Evolutionary conservation across 2,329 filamentous ascomycete species (phyloP).

Genomic region (Cercospora beticola): DNA sequence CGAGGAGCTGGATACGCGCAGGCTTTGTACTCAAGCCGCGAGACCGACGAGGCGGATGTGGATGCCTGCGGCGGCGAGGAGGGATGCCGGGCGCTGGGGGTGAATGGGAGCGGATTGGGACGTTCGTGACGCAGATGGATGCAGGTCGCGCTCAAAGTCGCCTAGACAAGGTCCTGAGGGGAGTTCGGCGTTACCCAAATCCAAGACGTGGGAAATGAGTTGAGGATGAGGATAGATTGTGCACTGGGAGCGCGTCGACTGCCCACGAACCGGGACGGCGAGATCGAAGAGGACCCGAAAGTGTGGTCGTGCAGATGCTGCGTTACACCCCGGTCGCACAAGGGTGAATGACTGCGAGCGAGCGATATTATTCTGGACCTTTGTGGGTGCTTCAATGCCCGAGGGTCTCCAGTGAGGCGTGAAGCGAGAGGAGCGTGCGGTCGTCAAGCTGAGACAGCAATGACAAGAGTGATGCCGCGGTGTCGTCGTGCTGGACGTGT

Average conservation of each 20-base stretch:
- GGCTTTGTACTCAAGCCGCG: constrained; percentile 40
- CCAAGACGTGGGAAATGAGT: constrained; percentile 41
- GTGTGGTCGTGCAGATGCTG: constrained; percentile 51
- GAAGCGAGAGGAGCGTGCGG: constrained; percentile 29
- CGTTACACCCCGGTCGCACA: constrained; percentile 42
- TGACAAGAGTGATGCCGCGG: not conserved
- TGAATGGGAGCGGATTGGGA: constrained; percentile 30
- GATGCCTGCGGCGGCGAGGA: constrained; percentile 28
- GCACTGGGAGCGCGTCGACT: not conserved
- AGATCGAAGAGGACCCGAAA: constrained; percentile 43
- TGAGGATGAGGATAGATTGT: constrained; percentile 33
- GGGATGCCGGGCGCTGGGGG: constrained; percentile 23
- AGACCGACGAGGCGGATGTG: constrained; percentile 32
- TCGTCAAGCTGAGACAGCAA: constrained; percentile 13
- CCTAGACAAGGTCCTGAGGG: constrained; percentile 44
- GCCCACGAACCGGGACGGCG: constrained; percentile 38
- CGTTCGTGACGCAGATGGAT: constrained; percentile 44
- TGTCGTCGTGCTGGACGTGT: constrained; percentile 1
- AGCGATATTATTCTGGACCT: constrained; percentile 25
- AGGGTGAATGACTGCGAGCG: constrained; percentile 29
- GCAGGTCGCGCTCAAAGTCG: constrained; percentile 46
- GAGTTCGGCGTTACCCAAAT: constrained; percentile 38
- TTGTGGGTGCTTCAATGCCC: constrained; percentile 41
- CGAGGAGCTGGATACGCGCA: constrained; percentile 35
- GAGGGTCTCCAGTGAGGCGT: constrained; percentile 33